Evolutionary conservation across 208 protist species (phyloP).

Genomic region (Porcisia hertigi): DNA sequence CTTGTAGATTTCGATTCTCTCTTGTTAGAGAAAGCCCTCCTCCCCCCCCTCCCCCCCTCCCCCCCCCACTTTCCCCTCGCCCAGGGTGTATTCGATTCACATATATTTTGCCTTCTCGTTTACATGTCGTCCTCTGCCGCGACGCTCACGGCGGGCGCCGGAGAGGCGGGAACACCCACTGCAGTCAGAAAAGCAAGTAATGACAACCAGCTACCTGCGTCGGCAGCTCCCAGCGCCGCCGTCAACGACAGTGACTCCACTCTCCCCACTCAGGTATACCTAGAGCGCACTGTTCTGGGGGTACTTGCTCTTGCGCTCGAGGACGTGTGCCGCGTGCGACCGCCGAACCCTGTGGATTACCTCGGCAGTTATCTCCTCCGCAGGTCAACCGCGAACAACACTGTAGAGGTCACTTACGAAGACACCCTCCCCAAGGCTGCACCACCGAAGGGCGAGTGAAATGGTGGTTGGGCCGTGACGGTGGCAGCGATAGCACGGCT

Average conservation of each 20-base stretch:
- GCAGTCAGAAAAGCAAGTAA: neutral
- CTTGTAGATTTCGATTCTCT: too few relatives aligned
- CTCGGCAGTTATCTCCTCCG: constrained; percentile 89
- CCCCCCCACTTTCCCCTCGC: too few relatives aligned
- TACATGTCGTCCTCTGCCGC: constrained; percentile 2
- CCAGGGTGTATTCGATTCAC: too few relatives aligned
- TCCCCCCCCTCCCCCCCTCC: too few relatives aligned
- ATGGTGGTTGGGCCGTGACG: neutral
- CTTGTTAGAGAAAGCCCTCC: too few relatives aligned
- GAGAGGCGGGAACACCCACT: neutral
- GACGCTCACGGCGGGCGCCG: neutral
- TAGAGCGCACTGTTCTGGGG: constrained; percentile 88
- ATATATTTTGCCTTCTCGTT: neutral
- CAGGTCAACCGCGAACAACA: constrained; percentile 62
- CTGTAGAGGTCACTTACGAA: constrained; percentile 68
- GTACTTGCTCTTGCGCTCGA: constrained; percentile 85
- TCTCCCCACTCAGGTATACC: constrained; percentile 68
- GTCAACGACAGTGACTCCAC: constrained; percentile 2
- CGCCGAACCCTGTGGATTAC: constrained; percentile 92
- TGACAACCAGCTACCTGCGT: constrained; percentile 6
- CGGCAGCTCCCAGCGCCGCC: neutral
- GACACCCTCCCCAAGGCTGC: constrained; percentile 43
- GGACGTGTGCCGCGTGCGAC: constrained; percentile 86
- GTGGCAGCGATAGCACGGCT: neutral
- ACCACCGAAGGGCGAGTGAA: neutral